Evolutionary conservation across 495 filamentous ascomycete genomes (phyloP).

Genomic region (Penicillium pancosmium): DNA sequence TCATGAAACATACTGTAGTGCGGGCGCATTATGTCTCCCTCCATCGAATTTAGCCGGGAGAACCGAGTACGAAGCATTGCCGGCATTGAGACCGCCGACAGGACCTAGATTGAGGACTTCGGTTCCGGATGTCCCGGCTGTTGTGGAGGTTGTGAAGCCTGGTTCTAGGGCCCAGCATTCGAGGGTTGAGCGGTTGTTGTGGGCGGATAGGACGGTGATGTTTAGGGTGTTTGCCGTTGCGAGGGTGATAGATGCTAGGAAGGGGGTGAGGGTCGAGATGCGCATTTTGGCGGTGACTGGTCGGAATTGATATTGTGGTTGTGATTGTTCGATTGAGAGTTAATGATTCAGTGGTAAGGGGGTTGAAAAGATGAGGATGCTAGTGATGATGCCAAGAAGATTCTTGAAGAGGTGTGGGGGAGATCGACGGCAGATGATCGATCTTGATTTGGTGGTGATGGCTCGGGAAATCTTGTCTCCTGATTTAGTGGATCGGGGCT

Average conservation of each 20-base stretch:
- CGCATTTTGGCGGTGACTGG: slow-evolving; percentile 19
- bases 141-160: slow-evolving; percentile 40
- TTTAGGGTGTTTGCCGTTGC: slow-evolving; percentile 36
- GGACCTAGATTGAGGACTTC: slow-evolving; percentile 35
- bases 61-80: slow-evolving; percentile 41
- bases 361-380: neutral
- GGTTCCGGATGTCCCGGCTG: slow-evolving; percentile 48
- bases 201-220: slow-evolving; percentile 42
- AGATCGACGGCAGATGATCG: neutral
- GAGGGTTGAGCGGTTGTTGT: slow-evolving; percentile 47
- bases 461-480: no score
- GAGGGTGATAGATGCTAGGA: slow-evolving; percentile 21
- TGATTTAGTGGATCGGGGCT: no score
- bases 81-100: slow-evolving; percentile 18
- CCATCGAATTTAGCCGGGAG: slow-evolving; percentile 52
- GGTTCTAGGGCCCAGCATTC: slow-evolving; percentile 57
- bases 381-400: slow-evolving; percentile 5
- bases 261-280: slow-evolving; percentile 21
- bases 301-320: neutral
- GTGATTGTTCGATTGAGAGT: no score
- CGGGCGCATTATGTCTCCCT: slow-evolving; percentile 54
- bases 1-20: slow-evolving; percentile 44
- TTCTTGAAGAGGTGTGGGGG: neutral
- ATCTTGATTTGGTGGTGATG: no score
- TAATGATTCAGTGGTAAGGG: neutral